Conservation (phyloP, 305 asterid genomes). For the Fraxinus ornus region DNA sequence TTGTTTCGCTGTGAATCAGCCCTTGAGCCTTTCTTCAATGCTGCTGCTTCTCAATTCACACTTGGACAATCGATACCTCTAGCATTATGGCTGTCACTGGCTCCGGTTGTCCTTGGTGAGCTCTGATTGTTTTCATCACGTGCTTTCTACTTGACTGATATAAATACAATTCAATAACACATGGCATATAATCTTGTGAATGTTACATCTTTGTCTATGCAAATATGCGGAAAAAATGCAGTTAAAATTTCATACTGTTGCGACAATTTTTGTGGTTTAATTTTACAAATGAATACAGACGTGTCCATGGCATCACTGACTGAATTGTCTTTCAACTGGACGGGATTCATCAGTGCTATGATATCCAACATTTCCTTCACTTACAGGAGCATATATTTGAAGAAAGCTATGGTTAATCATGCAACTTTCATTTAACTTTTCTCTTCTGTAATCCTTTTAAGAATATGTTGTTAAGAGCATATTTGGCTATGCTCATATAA, state of each 20-base stretch:
- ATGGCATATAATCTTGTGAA: background rate
- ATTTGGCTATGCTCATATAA: background rate
- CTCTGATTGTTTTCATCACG: conserved; percentile 11
- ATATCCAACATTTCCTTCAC: conserved; percentile 97
- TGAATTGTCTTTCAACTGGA: conserved; percentile 95
- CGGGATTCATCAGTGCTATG: conserved; percentile 93
- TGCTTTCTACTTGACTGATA: background rate
- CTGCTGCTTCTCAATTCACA: conserved; percentile 89
- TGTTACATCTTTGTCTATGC: background rate
- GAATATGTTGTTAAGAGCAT: background rate
- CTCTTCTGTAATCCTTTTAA: conserved; percentile 1
- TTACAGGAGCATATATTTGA: conserved; percentile 94
- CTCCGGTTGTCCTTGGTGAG: conserved; percentile 95
- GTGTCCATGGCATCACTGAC: conserved; percentile 97
- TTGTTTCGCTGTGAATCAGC: conserved; percentile 46
- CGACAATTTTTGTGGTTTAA: conserved; percentile 16
- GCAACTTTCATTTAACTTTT: conserved; percentile 5
- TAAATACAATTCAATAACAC: background rate
- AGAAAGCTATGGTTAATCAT: conserved; percentile 87
- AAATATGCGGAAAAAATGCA: background rate
- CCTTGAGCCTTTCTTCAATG: conserved; percentile 97
- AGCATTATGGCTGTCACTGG: conserved; percentile 80
- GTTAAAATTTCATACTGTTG: background rate
- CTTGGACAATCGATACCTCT: conserved; percentile 86
- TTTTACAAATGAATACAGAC: conserved; percentile 49